These are phyloP conservation scores for Xylaria digitata DNA, from an alignment of 2,329 filamentous ascomycete genomes.

Conservation along the genomic window DNA sequence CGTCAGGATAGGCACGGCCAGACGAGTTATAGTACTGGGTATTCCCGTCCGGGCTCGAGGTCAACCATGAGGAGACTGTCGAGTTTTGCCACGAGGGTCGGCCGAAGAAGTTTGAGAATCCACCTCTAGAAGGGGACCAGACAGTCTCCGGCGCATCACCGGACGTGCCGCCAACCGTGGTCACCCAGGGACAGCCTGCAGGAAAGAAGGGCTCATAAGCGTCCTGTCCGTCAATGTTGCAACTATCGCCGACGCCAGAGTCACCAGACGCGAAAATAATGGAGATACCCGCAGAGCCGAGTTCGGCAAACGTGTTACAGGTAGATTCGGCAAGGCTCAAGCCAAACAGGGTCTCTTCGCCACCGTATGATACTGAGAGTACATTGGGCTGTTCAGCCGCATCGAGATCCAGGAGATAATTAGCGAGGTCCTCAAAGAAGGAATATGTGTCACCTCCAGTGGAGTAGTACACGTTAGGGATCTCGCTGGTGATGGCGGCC, in stretches of 20 bases:
- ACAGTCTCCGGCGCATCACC: constrained; percentile 7
- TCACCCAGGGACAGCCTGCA: constrained; percentile 27
- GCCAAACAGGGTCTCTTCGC: constrained; percentile 14
- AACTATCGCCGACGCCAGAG: constrained; percentile 23
- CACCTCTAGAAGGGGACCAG: constrained; percentile 12
- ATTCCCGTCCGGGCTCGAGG: constrained; percentile 15
- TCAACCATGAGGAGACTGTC: constrained; percentile 9
- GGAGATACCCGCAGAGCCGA: constrained; percentile 24
- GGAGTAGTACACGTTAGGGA: constrained; percentile 23
- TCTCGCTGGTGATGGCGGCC: constrained; percentile 19
- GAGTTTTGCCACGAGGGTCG: constrained; percentile 20
- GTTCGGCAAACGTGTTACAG: constrained; percentile 22
- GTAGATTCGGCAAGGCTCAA: constrained; percentile 8
- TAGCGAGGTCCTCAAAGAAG: constrained; percentile 20
- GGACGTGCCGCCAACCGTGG: constrained; percentile 27
- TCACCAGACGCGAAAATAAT: constrained; percentile 28
- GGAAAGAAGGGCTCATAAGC: constrained; percentile 21
- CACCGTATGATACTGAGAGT: constrained; percentile 28
- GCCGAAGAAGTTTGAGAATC: constrained; percentile 29
- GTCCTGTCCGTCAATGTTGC: constrained; percentile 14
- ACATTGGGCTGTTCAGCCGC: constrained; percentile 15
- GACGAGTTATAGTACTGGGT: constrained; percentile 25
- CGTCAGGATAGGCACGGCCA: constrained; percentile 32
- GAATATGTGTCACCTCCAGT: constrained; percentile 15
- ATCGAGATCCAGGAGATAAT: constrained; percentile 23